Percentiles rank a stretch among this genome's conserved stretches.
phyloP scores from a whole-genome alignment of 148 eudicot genomes.

The Spergularia bocconei region DNA sequence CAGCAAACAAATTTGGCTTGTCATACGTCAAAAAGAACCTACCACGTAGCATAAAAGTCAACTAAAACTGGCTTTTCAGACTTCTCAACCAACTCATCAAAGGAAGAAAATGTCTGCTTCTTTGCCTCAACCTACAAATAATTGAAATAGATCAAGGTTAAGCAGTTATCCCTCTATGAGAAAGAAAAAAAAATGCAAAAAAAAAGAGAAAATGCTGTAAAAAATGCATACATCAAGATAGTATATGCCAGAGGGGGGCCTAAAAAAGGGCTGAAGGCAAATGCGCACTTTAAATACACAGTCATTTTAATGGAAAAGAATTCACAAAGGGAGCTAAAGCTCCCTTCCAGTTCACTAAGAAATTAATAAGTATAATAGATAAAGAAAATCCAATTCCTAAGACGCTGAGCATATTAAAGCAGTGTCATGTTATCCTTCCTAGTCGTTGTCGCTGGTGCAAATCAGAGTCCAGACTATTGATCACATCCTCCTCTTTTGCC shows the following conservation, averaged over 20 bases:
- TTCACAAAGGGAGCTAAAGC: too few species aligned
- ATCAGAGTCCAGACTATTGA: too few species aligned
- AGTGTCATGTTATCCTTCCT: too few species aligned
- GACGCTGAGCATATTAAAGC: too few species aligned
- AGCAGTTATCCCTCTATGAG: neutral
- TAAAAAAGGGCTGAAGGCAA: neutral
- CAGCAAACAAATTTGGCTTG: neutral
- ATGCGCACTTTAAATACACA: too few species aligned
- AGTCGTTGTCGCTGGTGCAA: too few species aligned
- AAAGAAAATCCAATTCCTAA: too few species aligned
- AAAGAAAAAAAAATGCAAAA: neutral
- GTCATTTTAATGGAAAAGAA: too few species aligned
- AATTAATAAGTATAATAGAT: too few species aligned
- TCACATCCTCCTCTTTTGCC: too few species aligned
- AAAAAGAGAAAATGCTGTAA: neutral
- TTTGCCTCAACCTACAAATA: constrained; percentile 66
- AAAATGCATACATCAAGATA: neutral
- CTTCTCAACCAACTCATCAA: constrained; percentile 61
- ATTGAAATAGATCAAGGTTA: constrained; percentile 4
- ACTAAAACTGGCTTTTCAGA: constrained; percentile 85
- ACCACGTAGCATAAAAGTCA: constrained; percentile 96
- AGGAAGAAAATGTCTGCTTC: constrained; percentile 64
- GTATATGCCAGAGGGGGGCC: neutral
- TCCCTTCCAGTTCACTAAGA: too few species aligned
- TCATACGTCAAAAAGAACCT: constrained; percentile 20